Percentiles rank a stretch among this genome's conserved stretches.
Conservation (phyloP, 768 basidiomycete genomes). For the Mycena crocata region DNA sequence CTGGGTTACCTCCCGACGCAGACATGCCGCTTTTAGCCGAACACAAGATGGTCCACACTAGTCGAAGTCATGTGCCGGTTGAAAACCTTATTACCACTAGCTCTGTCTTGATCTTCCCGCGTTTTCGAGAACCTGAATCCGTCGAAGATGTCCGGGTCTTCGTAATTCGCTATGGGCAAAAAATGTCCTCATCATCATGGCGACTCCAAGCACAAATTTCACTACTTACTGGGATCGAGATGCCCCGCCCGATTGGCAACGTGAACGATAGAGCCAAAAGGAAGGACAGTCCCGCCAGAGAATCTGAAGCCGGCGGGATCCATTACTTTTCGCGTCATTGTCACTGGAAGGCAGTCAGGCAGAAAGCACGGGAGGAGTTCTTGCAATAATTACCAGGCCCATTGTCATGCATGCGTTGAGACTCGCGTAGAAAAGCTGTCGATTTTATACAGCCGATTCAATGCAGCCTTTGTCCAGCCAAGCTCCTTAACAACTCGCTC, state of each 20-base stretch:
- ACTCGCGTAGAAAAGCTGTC: constrained; percentile 60
- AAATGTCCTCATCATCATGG: background rate
- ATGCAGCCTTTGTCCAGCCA: constrained; percentile 54
- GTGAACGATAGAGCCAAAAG: constrained; percentile 37
- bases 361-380: too few species aligned
- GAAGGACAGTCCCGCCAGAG: constrained; percentile 42
- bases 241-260: constrained; percentile 22
- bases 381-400: constrained; percentile 37
- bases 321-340: constrained; percentile 41
- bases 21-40: constrained; percentile 2
- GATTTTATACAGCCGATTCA: constrained; percentile 51
- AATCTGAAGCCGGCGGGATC: constrained; percentile 43
- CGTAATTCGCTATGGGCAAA: constrained; percentile 5
- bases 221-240: constrained; percentile 7
- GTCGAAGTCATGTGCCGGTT: constrained; percentile 19
- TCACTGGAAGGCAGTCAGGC: constrained; percentile 31
- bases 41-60: constrained; percentile 4
- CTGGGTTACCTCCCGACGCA: background rate
- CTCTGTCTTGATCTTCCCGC: background rate
- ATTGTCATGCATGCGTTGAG: constrained; percentile 41
- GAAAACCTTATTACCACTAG: background rate
- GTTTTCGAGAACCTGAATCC: constrained; percentile 15
- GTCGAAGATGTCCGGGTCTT: background rate
- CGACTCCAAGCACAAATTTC: background rate
- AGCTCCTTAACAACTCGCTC: constrained; percentile 41